phyloP scores from a whole-genome alignment of 305 asterid species.

The Plantago rigida region DNA sequence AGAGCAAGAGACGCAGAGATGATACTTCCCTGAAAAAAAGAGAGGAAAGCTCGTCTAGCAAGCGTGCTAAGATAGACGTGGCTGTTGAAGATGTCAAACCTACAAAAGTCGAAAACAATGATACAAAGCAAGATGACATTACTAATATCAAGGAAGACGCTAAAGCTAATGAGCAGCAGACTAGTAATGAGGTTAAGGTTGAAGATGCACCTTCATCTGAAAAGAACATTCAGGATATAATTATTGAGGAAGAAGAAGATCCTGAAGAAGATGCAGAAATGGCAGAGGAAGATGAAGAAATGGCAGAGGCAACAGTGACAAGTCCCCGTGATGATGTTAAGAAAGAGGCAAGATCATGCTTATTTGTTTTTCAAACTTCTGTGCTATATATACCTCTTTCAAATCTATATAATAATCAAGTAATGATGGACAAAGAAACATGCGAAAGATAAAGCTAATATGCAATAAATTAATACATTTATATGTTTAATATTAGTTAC shows the following conservation, averaged over 20 bases:
- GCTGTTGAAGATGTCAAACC: constrained; percentile 36
- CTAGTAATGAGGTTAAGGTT: constrained; percentile 27
- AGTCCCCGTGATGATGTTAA: constrained; percentile 33
- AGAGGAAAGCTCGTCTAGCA: constrained; percentile 42
- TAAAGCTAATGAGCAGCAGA: constrained; percentile 29
- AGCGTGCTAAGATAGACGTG: constrained; percentile 44
- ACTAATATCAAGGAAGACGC: constrained; percentile 37
- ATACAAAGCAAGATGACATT: constrained; percentile 29
- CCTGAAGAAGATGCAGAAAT: constrained; percentile 66
- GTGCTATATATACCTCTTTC: constrained; percentile 8
- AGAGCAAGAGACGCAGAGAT: constrained; percentile 65
- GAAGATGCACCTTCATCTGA: constrained; percentile 11
- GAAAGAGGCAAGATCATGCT: constrained; percentile 42
- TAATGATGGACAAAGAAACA: background rate
- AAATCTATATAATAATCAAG: background rate
- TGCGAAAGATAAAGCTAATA: background rate
- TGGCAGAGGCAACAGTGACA: constrained; percentile 43
- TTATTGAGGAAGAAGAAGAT: constrained; percentile 50
- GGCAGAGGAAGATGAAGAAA: constrained; percentile 40
- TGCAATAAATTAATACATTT: background rate
- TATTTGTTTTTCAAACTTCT: constrained; percentile 10
- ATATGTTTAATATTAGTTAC: no score
- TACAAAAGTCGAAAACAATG: constrained; percentile 30
- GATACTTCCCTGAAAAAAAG: constrained; percentile 42
- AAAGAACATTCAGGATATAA: constrained; percentile 25